These are phyloP conservation scores for Debaryomycetaceae sp. DNA, from an alignment of 1,139 yeast genomes.

Conservation along the genomic window DNA sequence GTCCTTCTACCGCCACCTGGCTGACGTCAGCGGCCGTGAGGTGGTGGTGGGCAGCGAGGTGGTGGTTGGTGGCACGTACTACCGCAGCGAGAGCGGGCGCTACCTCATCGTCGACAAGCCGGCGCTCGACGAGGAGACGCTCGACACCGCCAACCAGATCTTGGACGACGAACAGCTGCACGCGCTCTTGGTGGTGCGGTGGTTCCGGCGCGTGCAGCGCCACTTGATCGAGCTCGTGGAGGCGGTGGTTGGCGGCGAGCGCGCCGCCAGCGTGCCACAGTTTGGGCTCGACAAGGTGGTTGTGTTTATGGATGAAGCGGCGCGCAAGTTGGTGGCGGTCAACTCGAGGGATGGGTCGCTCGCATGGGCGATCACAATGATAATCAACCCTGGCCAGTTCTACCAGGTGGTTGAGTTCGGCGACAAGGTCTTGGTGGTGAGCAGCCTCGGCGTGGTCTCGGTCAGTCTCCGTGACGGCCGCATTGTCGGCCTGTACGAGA, in stretches of 20 bases:
- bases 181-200: slow-evolving; percentile 21
- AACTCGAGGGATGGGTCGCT: slow-evolving; percentile 26
- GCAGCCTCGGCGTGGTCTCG: slow-evolving; percentile 14
- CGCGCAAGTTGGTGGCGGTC: slow-evolving; percentile 23
- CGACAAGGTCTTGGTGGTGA: slow-evolving; percentile 18
- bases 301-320: slow-evolving; percentile 22
- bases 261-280: no score
- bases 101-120: slow-evolving; percentile 28
- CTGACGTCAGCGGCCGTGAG: no score
- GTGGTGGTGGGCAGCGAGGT: no score
- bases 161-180: slow-evolving; percentile 22
- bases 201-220: slow-evolving; percentile 28
- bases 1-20: no score
- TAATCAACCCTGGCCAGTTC: slow-evolving; percentile 11
- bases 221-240: slow-evolving; percentile 35
- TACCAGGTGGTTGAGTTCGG: slow-evolving; percentile 17
- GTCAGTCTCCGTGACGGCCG: slow-evolving; percentile 25
- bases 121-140: slow-evolving; percentile 20
- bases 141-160: slow-evolving; percentile 28
- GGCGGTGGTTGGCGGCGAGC: slow-evolving; percentile 12
- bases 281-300: slow-evolving; percentile 34
- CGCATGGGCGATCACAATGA: slow-evolving; percentile 22
- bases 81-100: no score
- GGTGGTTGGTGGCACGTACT: no score
- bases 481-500: slow-evolving; percentile 1